Percentiles rank a stretch among this genome's conserved stretches.
These are phyloP conservation scores for Corynascus novoguineensis DNA, from an alignment of 495 filamentous ascomycete species.

Conservation along the genomic window DNA sequence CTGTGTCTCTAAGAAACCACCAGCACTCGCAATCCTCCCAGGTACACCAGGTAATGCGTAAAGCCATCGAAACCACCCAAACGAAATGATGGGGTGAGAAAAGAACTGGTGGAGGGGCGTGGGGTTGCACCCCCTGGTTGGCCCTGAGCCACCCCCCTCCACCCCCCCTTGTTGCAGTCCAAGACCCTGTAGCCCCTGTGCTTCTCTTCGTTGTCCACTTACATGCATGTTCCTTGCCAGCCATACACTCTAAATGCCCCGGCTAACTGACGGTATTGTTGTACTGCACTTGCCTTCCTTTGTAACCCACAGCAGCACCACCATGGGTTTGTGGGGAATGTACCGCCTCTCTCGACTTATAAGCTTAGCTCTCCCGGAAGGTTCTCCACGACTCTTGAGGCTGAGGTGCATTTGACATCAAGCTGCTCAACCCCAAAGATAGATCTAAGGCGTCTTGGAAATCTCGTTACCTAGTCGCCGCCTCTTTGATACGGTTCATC, in stretches of 20 bases:
- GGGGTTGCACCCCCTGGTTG: slow-evolving; percentile 3
- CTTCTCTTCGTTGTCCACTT: slow-evolving; percentile 18
- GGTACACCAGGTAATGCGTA: slow-evolving; percentile 27
- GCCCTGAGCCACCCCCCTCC: not conserved
- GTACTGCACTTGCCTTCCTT: slow-evolving; percentile 12
- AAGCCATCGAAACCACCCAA: slow-evolving; percentile 14
- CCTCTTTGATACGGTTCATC: slow-evolving; percentile 7
- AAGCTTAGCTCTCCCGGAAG: slow-evolving; percentile 28
- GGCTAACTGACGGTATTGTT: slow-evolving; percentile 15
- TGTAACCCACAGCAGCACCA: slow-evolving; percentile 16
- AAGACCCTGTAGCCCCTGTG: slow-evolving; percentile 16
- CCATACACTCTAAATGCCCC: slow-evolving; percentile 19
- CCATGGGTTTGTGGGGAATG: slow-evolving; percentile 25
- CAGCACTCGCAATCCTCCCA: slow-evolving; percentile 9
- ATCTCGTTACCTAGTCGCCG: slow-evolving; percentile 29
- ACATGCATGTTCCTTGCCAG: slow-evolving; percentile 23
- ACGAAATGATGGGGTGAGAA: not conserved
- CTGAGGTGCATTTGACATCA: slow-evolving; percentile 25
- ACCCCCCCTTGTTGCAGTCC: slow-evolving; percentile 7
- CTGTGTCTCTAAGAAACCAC: not conserved
- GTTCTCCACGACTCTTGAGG: slow-evolving; percentile 29
- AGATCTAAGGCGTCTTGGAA: slow-evolving; percentile 20
- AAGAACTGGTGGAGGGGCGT: slow-evolving; percentile 7
- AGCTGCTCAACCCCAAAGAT: slow-evolving; percentile 33
- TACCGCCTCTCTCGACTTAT: slow-evolving; percentile 30